Base-by-base conservation (phyloP, 768 basidiomycete genomes). In the Lactifluus rugatus region DNA sequence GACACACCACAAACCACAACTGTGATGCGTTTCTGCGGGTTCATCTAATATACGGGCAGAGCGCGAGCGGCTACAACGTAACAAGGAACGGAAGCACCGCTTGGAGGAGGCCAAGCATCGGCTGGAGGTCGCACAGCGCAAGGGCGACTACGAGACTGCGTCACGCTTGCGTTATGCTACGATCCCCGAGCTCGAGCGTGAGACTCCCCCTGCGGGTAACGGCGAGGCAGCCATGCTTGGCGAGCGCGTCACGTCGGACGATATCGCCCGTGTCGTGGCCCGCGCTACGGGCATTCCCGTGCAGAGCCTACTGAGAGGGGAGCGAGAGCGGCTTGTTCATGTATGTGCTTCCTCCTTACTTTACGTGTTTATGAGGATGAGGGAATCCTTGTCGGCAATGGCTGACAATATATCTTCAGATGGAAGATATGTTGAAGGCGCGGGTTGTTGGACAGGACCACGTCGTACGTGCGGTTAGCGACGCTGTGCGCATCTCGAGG, bases 371-470 rank as follows among this genome's bases (percentile, higher is more conserved):
- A 37, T 14, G 34, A 36, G 5, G 23, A 25, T 11, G 17, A 17
- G 47, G 6, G 7, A 31, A 36, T 26, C 5, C 9, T 3, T n/a
- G 31, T 36, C 3, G 14, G 31, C 19, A 14, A 9, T 17, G 49
- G 5, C 34, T 57, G 28, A 63, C 58, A 31, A 52, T 34, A 17
- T 25, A 11, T 47, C 34, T 47, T 3, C 64, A 92, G 88, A 96
- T 97, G 93, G 94, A 97, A 69, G 85, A 89, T 34, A 73, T 78
- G 0, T 77, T 97, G 16, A 74, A 75, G 26, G 69, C 78, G 54
- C 80, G 89, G 0, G 87, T 98, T 8, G 85, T 98, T 3, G 93
- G 95, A 1, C 95, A 98, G 68, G 86, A 92, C 58, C 84, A 93
- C 63, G 88, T 92, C n/a, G 78, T 98, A 28, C 69, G 78, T 1